These are phyloP conservation scores for Chloromonas sp. DNA, from an alignment of 163 green algal genomes.

Conservation along the genomic window DNA sequence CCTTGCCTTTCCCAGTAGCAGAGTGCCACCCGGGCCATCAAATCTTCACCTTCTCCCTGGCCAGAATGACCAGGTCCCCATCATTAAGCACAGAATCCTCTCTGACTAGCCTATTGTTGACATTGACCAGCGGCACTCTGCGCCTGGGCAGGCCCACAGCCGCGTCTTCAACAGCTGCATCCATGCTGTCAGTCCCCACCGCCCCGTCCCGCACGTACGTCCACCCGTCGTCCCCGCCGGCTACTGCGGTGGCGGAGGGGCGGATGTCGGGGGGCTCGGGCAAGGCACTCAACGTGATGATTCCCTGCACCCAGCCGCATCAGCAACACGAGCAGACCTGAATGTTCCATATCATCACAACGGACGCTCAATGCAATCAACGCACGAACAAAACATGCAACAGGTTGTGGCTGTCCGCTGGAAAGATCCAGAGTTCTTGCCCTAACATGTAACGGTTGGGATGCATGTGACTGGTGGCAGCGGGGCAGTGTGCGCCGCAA, in stretches of 20 bases:
- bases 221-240: conserved; percentile 7
- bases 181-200: not conserved
- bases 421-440: not conserved
- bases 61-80: conserved; percentile 75
- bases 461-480: not conserved
- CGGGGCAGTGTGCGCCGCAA: too few species aligned
- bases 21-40: conserved; percentile 17
- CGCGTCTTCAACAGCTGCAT: not conserved
- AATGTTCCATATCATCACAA: not conserved
- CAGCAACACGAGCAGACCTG: not conserved
- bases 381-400: not conserved
- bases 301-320: not conserved
- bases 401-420: not conserved
- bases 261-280: conserved; percentile 8
- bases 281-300: not conserved
- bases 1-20: too few species aligned
- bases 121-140: conserved; percentile 53
- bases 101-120: conserved; percentile 77
- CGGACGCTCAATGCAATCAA: too few species aligned
- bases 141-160: not conserved
- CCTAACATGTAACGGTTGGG: not conserved
- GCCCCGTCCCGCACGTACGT: not conserved
- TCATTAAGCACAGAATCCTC: conserved; percentile 63
- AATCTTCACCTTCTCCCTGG: conserved; percentile 57
- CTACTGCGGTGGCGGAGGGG: conserved; percentile 2